Evolutionary conservation across 1,139 yeast species (phyloP).

Genomic region (Saccharomyces hybrid): DNA sequence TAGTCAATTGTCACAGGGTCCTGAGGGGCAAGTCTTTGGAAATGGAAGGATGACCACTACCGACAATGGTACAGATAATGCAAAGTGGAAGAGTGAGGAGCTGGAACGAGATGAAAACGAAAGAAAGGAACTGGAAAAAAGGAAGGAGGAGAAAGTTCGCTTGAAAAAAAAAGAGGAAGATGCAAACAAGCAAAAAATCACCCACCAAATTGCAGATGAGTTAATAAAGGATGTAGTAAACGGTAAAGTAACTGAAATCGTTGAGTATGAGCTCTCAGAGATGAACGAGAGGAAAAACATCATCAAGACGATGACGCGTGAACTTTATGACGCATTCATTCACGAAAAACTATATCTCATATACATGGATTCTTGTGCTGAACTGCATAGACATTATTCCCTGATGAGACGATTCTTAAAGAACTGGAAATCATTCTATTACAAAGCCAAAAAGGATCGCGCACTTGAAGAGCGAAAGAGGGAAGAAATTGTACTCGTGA

Average conservation of each 20-base stretch:
- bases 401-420: conserved; percentile 26
- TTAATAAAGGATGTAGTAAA: conserved; percentile 34
- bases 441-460: conserved; percentile 30
- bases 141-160: neutral
- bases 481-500: conserved; percentile 38
- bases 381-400: conserved; percentile 26
- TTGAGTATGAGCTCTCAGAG: neutral
- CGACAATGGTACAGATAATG: neutral
- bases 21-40: neutral
- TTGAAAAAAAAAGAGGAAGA: conserved; percentile 9
- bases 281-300: neutral
- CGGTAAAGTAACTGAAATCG: conserved; percentile 4
- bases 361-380: conserved; percentile 40
- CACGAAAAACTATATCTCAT: conserved; percentile 45
- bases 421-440: conserved; percentile 29
- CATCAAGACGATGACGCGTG: conserved; percentile 33
- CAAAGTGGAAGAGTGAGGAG: neutral
- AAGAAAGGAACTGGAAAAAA: neutral
- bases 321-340: conserved; percentile 52
- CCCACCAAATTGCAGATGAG: conserved; percentile 27
- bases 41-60: neutral
- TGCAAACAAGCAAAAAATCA: conserved; percentile 23
- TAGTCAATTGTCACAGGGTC: neutral
- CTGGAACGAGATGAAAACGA: too few species aligned
- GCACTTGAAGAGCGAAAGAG: conserved; percentile 36